Percentiles rank a stretch among this genome's conserved stretches.
These are phyloP conservation scores for Aspergillus sp. DNA, from an alignment of 2,329 filamentous ascomycete genomes.

Conservation along the genomic window DNA sequence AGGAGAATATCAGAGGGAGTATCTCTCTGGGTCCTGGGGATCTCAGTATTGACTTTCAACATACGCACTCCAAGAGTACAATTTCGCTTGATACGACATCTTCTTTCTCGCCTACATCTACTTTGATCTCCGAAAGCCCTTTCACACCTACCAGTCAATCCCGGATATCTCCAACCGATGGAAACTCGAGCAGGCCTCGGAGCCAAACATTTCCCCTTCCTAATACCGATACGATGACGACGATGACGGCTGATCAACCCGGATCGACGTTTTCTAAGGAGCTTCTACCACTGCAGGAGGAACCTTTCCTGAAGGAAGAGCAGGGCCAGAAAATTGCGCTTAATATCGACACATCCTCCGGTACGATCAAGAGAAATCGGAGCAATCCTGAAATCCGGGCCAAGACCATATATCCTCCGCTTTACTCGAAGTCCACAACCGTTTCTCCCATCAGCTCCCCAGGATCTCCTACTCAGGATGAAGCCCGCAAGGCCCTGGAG, in stretches of 20 bases:
- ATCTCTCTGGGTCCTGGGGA: constrained; percentile 63
- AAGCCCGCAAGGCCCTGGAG: constrained; percentile 80
- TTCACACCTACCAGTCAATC: constrained; percentile 64
- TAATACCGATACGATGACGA: constrained; percentile 54
- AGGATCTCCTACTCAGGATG: constrained; percentile 77
- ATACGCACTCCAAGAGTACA: constrained; percentile 68
- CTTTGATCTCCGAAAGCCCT: constrained; percentile 78
- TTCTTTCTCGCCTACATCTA: constrained; percentile 74
- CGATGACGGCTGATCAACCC: constrained; percentile 55
- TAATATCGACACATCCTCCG: constrained; percentile 33
- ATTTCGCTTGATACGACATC: constrained; percentile 69
- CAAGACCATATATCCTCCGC: constrained; percentile 46
- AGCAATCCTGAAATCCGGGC: constrained; percentile 51
- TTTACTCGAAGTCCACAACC: constrained; percentile 43
- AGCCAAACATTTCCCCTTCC: constrained; percentile 85
- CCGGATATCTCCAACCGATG: constrained; percentile 51
- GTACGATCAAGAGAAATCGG: constrained; percentile 49
- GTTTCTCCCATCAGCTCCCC: constrained; percentile 61
- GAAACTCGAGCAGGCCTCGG: constrained; percentile 73
- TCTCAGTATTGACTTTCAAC: constrained; percentile 64
- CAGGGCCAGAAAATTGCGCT: constrained; percentile 42
- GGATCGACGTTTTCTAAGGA: constrained; percentile 54
- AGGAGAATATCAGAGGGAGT: constrained; percentile 69
- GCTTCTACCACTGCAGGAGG: constrained; percentile 51
- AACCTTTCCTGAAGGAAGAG: constrained; percentile 52